These are phyloP conservation scores for Paramecium sonneborni DNA, from an alignment of 73 alveolate species.

Conservation along the genomic window DNA sequence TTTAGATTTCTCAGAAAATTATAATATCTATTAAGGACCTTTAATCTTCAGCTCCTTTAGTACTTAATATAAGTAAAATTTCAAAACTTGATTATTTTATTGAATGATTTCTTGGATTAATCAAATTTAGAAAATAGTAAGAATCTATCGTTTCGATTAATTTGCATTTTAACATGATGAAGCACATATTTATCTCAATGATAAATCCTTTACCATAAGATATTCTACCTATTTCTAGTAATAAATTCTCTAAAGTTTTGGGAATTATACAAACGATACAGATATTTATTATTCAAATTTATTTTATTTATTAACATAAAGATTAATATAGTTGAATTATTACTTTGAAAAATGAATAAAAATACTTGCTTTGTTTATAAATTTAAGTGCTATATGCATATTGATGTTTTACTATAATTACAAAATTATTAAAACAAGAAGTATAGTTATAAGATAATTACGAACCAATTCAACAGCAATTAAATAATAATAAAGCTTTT, in stretches of 20 bases:
- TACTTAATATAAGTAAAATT: neutral
- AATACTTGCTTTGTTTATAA: no score
- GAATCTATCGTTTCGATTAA: neutral
- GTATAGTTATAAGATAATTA: neutral
- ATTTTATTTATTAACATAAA: no score
- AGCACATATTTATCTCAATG: neutral
- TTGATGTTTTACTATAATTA: neutral
- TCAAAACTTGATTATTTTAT: neutral
- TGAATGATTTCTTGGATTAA: neutral
- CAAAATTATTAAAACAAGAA: neutral
- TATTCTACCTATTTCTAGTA: neutral
- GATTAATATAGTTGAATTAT: no score
- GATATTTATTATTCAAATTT: no score
- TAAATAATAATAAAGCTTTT: neutral
- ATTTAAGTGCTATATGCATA: no score
- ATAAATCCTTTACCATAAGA: neutral
- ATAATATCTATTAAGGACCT: neutral
- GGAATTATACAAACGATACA: no score
- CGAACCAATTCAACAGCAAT: neutral
- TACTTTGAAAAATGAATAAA: no score
- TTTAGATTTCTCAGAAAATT: slow-evolving; percentile 31
- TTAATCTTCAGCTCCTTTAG: neutral
- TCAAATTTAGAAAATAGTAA: neutral
- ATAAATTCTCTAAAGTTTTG: neutral
- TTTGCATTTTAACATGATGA: neutral